phyloP scores from a whole-genome alignment of 108 stramenopile species.

The Cyclotella sp. region DNA sequence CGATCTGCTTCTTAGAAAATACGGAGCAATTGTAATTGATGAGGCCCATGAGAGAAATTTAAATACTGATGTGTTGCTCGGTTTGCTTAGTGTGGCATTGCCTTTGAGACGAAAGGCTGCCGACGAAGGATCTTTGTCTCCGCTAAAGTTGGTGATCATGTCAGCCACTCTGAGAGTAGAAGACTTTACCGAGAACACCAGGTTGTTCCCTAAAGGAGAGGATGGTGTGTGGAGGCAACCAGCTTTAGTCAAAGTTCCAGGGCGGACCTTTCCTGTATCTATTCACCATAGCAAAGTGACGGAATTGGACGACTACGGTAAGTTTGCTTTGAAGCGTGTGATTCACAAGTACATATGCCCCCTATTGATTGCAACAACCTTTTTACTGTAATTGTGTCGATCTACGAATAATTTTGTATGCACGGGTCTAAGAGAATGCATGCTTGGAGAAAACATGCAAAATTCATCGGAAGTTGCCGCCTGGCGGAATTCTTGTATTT shows the following conservation, averaged over 20 bases:
- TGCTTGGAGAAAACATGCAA: conserved; percentile 84
- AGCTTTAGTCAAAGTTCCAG: conserved; percentile 89
- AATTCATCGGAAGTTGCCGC: conserved; percentile 91
- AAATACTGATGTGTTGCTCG: conserved; percentile 97
- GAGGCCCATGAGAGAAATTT: conserved; percentile 94
- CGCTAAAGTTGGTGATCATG: conserved; percentile 97
- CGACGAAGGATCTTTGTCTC: conserved; percentile 72
- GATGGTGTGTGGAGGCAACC: conserved; percentile 34
- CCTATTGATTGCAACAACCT: too few relatives aligned
- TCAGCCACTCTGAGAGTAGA: conserved; percentile 96
- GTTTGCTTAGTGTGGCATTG: conserved; percentile 86
- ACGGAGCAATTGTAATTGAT: conserved; percentile 92
- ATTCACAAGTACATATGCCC: not conserved
- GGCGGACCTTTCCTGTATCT: conserved; percentile 94
- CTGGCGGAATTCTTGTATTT: conserved; percentile 96
- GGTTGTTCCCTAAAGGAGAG: conserved; percentile 72
- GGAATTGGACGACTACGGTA: conserved; percentile 92
- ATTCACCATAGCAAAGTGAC: conserved; percentile 96
- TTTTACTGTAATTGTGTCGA: too few relatives aligned
- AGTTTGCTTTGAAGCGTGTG: conserved; percentile 24
- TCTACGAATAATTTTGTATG: not conserved
- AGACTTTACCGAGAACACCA: conserved; percentile 89
- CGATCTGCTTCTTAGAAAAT: conserved; percentile 93
- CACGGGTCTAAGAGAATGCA: conserved; percentile 55
- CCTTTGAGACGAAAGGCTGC: conserved; percentile 83